phyloP scores from a whole-genome alignment of 352 stramenopile species.

The Phytophthora nicotianae region DNA sequence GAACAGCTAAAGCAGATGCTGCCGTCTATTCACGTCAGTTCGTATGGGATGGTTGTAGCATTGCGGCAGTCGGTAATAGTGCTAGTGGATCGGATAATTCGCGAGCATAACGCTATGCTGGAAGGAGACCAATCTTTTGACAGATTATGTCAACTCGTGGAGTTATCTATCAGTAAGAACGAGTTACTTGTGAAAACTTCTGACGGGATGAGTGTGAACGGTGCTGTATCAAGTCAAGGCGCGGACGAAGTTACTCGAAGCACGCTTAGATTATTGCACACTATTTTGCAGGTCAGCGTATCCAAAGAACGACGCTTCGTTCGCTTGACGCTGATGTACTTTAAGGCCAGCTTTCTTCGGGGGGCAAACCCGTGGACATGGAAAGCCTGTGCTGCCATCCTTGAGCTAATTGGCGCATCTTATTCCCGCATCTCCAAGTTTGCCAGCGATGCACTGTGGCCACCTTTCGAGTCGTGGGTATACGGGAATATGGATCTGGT shows the following conservation, averaged over 20 bases:
- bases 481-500: conserved; percentile 25
- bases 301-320: conserved; percentile 42
- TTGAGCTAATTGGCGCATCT: conserved; percentile 34
- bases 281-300: conserved; percentile 36
- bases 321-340: conserved; percentile 39
- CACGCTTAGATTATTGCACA: conserved; percentile 43
- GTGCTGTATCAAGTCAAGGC: conserved; percentile 28
- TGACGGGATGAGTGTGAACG: conserved; percentile 3
- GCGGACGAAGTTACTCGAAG: conserved; percentile 31
- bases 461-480: conserved; percentile 38
- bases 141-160: conserved; percentile 43
- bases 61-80: conserved; percentile 43
- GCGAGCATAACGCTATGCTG: conserved; percentile 39
- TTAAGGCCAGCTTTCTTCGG: conserved; percentile 30
- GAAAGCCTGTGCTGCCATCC: conserved; percentile 22
- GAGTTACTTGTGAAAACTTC: conserved; percentile 21
- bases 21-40: conserved; percentile 49
- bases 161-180: conserved; percentile 48
- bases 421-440: conserved; percentile 35
- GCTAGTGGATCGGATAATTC: conserved; percentile 39
- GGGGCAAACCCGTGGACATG: conserved; percentile 21
- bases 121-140: conserved; percentile 39
- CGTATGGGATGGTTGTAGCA: conserved; percentile 40
- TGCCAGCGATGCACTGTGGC: conserved; percentile 45
- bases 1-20: conserved; percentile 59